These are phyloP conservation scores for Salvia sclarea DNA, from an alignment of 305 asterid genomes.

Conservation along the genomic window DNA sequence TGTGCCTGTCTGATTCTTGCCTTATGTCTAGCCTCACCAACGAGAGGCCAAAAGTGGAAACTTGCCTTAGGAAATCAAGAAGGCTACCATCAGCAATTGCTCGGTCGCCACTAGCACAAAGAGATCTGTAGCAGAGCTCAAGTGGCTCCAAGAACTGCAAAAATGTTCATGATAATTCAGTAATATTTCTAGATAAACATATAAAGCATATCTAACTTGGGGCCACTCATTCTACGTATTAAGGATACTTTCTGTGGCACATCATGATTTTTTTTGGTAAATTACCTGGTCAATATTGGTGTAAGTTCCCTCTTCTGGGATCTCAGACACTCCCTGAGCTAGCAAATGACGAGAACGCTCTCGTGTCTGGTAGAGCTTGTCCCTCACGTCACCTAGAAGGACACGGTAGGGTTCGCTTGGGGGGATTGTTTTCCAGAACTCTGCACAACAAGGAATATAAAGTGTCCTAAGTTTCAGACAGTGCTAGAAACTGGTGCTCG, in stretches of 20 bases:
- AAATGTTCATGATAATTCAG: not conserved
- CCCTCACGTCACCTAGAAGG: constrained; percentile 89
- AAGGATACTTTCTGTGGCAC: not conserved
- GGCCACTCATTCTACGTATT: not conserved
- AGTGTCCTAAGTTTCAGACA: not conserved
- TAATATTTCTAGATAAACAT: not conserved
- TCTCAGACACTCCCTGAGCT: constrained; percentile 81
- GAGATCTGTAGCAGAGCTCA: constrained; percentile 69
- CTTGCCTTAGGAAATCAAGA: constrained; percentile 75
- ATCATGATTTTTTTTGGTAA: not conserved
- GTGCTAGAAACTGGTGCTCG: not conserved
- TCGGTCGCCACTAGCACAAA: constrained; percentile 71
- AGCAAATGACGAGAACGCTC: constrained; percentile 91
- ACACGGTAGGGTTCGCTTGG: constrained; percentile 93
- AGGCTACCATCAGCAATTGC: constrained; percentile 82
- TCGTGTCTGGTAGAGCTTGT: constrained; percentile 87
- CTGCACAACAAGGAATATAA: constrained; percentile 35
- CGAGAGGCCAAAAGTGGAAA: constrained; percentile 81
- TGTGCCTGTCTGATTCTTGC: constrained; percentile 83
- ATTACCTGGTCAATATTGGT: constrained; percentile 75
- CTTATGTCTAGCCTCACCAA: constrained; percentile 76
- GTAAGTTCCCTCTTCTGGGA: constrained; percentile 79
- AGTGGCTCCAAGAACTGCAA: constrained; percentile 64
- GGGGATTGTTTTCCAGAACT: constrained; percentile 91
- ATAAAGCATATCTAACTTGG: not conserved